These are phyloP conservation scores for Penicillium sp. DNA, from an alignment of 2,329 filamentous ascomycete species.

Conservation along the genomic window DNA sequence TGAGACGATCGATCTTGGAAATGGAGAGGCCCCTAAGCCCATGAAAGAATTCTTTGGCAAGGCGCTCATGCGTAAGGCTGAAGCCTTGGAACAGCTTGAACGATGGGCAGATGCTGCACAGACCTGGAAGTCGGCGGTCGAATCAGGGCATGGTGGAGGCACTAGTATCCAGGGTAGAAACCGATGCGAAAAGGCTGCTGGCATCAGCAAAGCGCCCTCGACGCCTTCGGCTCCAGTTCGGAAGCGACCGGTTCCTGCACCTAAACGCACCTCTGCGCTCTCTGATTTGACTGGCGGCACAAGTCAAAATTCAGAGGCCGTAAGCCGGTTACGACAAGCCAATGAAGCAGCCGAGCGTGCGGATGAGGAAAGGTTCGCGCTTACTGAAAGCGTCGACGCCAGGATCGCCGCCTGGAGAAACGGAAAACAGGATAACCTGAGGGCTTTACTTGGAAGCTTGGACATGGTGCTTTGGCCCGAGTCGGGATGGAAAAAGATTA, in stretches of 20 bases:
- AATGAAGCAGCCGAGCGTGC: slow-evolving; percentile 79
- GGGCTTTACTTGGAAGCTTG: slow-evolving; percentile 77
- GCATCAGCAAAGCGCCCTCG: slow-evolving; percentile 51
- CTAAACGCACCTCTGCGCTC: slow-evolving; percentile 30
- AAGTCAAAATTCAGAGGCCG: slow-evolving; percentile 61
- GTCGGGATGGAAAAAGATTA: slow-evolving; percentile 94
- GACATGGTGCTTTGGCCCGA: slow-evolving; percentile 87
- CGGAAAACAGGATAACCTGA: slow-evolving; percentile 86
- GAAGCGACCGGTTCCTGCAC: slow-evolving; percentile 43
- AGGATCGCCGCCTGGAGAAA: slow-evolving; percentile 75
- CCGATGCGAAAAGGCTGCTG: slow-evolving; percentile 80
- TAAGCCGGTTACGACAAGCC: slow-evolving; percentile 72
- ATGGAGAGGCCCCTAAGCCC: slow-evolving; percentile 63
- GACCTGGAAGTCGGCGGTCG: slow-evolving; percentile 77
- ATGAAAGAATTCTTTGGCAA: slow-evolving; percentile 95
- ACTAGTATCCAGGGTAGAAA: slow-evolving; percentile 80
- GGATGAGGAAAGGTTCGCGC: slow-evolving; percentile 87
- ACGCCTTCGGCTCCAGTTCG: slow-evolving; percentile 43
- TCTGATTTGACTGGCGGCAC: slow-evolving; percentile 35
- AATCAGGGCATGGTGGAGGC: slow-evolving; percentile 76
- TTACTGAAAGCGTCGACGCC: slow-evolving; percentile 79
- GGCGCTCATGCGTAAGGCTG: slow-evolving; percentile 87
- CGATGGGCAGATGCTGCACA: slow-evolving; percentile 78
- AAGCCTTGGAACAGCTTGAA: slow-evolving; percentile 92
- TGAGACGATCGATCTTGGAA: slow-evolving; percentile 67